These are phyloP conservation scores for Crinitomyces ghanaensis DNA, from an alignment of 805 yeast genomes.

Conservation along the genomic window DNA sequence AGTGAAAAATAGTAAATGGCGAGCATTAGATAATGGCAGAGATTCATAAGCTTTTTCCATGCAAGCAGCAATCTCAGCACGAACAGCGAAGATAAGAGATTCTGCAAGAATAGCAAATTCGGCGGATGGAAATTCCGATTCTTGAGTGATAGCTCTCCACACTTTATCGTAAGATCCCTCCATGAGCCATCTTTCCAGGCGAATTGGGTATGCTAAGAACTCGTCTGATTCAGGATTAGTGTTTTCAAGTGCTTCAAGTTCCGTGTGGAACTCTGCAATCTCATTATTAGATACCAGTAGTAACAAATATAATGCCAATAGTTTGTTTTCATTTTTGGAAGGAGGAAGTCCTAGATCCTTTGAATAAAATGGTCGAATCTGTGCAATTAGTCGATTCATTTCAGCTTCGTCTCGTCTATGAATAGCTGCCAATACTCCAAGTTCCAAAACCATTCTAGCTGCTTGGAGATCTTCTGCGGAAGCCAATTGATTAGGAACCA, in stretches of 20 bases:
- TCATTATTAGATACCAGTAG: slow-evolving; percentile 72
- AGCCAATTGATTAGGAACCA: slow-evolving; percentile 48
- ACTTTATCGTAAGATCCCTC: slow-evolving; percentile 94
- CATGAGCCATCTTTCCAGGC: slow-evolving; percentile 85
- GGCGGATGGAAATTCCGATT: slow-evolving; percentile 38
- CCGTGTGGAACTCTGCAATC: slow-evolving; percentile 81
- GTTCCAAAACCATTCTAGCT: slow-evolving; percentile 73
- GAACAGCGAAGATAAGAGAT: slow-evolving; percentile 63
- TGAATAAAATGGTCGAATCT: slow-evolving; percentile 68
- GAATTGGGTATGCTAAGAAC: slow-evolving; percentile 72
- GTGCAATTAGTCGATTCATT: slow-evolving; percentile 64
- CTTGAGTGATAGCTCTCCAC: slow-evolving; percentile 59
- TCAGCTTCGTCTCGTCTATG: slow-evolving; percentile 47
- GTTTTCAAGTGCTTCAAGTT: slow-evolving; percentile 58
- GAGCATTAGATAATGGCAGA: slow-evolving; percentile 74
- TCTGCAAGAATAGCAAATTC: slow-evolving; percentile 74
- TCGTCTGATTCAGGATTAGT: slow-evolving; percentile 57
- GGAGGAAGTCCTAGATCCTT: slow-evolving; percentile 28
- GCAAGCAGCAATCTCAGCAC: slow-evolving; percentile 76
- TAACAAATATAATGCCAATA: slow-evolving; percentile 65
- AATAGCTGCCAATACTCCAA: slow-evolving; percentile 75
- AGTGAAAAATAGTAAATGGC: slow-evolving; percentile 61
- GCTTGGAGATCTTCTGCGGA: slow-evolving; percentile 53
- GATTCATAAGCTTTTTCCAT: slow-evolving; percentile 66
- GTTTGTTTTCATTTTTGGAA: slow-evolving; percentile 56